Conservation (phyloP, 2,329 filamentous ascomycete species). For the Fusarium mexicanum region DNA sequence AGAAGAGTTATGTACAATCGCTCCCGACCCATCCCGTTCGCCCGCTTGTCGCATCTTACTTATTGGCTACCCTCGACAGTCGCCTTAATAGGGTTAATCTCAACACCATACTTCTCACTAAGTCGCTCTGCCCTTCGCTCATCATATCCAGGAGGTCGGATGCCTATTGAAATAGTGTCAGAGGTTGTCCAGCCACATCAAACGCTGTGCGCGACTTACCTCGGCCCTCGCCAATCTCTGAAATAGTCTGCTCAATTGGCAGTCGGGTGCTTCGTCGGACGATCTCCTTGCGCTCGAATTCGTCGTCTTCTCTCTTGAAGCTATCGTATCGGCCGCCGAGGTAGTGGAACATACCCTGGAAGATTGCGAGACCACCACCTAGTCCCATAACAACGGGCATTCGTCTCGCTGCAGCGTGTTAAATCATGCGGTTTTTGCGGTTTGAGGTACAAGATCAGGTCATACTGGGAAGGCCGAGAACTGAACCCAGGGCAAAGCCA, state of each 20-base stretch:
- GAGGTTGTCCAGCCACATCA: slow-evolving; percentile 14
- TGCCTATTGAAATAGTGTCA: slow-evolving; percentile 63
- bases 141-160: slow-evolving; percentile 82
- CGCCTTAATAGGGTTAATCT: slow-evolving; percentile 74
- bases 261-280: slow-evolving; percentile 78
- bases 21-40: slow-evolving; percentile 43
- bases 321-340: slow-evolving; percentile 69
- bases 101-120: slow-evolving; percentile 87
- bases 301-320: slow-evolving; percentile 67
- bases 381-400: slow-evolving; percentile 77
- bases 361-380: slow-evolving; percentile 64
- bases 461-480: slow-evolving; percentile 79
- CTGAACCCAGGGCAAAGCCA: slow-evolving; percentile 78
- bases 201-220: slow-evolving; percentile 61
- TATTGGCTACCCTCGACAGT: slow-evolving; percentile 57
- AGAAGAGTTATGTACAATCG: slow-evolving; percentile 52
- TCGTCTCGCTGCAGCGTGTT: slow-evolving; percentile 53
- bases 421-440: slow-evolving; percentile 18
- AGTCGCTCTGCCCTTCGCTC: slow-evolving; percentile 84
- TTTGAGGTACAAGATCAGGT: slow-evolving; percentile 60
- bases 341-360: slow-evolving; percentile 73
- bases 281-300: slow-evolving; percentile 80
- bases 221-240: slow-evolving; percentile 85
- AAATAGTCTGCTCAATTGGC: slow-evolving; percentile 81
- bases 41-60: slow-evolving; percentile 31